A percentile compares a stretch with the other conserved stretches of the same genome.
Conservation (phyloP, 2,329 filamentous ascomycete genomes). For the Cucurbitaria berberidis region DNA sequence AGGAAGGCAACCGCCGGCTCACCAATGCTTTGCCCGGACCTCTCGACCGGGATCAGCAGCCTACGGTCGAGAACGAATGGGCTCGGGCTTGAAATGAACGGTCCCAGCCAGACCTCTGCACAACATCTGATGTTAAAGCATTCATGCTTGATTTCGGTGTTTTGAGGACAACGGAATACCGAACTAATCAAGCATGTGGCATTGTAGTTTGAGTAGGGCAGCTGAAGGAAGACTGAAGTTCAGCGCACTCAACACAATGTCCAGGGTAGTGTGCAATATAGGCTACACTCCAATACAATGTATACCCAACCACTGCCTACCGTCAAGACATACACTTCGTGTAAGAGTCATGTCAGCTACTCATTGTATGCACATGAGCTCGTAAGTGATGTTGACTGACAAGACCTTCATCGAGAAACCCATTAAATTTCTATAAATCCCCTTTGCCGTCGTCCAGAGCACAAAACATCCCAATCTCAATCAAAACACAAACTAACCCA, state of each 20-base stretch:
- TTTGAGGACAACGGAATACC: no score
- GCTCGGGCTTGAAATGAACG: constrained; percentile 12
- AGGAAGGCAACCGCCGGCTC: constrained; percentile 23
- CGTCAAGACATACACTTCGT: neutral
- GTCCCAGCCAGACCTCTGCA: no score
- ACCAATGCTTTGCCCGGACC: constrained; percentile 25
- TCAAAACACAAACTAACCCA: no score
- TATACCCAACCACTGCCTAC: neutral
- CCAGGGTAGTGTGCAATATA: neutral
- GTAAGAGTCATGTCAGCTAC: no score
- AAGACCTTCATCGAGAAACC: no score
- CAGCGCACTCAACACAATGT: neutral
- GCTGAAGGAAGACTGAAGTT: neutral
- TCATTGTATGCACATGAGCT: no score
- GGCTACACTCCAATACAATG: neutral
- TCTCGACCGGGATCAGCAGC: constrained; percentile 21
- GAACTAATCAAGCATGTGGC: neutral
- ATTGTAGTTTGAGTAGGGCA: no score
- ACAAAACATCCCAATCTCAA: no score
- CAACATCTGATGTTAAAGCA: no score
- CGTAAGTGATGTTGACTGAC: no score
- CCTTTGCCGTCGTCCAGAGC: neutral
- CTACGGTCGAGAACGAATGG: constrained; percentile 38
- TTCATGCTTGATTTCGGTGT: no score
- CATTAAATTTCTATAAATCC: neutral